Conservation (phyloP, 2,329 filamentous ascomycete genomes). For the Sporothrix inflata region DNA sequence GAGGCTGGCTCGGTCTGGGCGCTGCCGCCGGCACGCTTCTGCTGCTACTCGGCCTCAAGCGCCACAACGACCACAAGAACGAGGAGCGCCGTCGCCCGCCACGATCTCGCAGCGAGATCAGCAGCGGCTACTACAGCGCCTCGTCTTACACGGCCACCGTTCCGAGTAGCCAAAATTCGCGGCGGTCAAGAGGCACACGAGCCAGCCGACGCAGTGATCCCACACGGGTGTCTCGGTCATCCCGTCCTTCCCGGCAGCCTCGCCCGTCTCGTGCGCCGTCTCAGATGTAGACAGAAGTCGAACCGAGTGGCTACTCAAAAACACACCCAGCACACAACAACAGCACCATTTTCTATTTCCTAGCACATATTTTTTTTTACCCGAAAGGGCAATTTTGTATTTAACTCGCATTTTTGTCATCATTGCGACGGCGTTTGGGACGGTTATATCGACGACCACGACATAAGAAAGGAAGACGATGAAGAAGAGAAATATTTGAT, state of each 20-base stretch:
- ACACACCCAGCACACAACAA: neutral
- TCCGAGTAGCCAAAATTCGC: slow-evolving; percentile 41
- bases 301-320: neutral
- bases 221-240: slow-evolving; percentile 37
- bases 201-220: slow-evolving; percentile 37
- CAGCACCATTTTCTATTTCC: neutral
- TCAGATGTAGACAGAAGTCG: slow-evolving; percentile 14
- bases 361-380: slow-evolving; percentile 4
- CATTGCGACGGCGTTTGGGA: slow-evolving; percentile 31
- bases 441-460: slow-evolving; percentile 9
- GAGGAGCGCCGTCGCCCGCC: slow-evolving; percentile 47
- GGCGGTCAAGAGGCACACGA: slow-evolving; percentile 34
- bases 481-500: neutral
- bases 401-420: slow-evolving; percentile 20
- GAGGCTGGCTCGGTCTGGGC: slow-evolving; percentile 58
- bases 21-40: slow-evolving; percentile 56
- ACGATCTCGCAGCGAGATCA: slow-evolving; percentile 49
- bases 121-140: slow-evolving; percentile 58
- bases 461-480: neutral
- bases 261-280: slow-evolving; percentile 21
- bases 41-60: slow-evolving; percentile 57
- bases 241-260: slow-evolving; percentile 31
- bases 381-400: slow-evolving; percentile 7
- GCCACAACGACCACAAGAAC: slow-evolving; percentile 53
- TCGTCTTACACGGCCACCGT: slow-evolving; percentile 54